Evolutionary conservation across 2,329 filamentous ascomycete genomes (phyloP), one percentile per base, ranked within the genome.

Genomic region (Trichoderma lentiforme): DNA sequence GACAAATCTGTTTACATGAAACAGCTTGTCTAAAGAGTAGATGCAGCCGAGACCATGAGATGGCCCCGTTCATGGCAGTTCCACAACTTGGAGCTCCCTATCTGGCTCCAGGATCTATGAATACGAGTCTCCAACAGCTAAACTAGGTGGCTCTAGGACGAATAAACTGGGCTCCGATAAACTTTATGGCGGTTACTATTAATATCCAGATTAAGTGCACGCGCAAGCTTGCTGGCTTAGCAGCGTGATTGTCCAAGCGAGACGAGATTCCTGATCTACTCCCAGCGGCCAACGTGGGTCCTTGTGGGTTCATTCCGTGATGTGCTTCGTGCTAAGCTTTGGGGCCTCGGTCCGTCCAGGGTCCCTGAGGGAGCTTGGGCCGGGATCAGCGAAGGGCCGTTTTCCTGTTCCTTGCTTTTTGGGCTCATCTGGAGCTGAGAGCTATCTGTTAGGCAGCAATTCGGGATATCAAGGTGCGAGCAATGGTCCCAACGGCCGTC

Each of bases 321-420:
- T 68, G 56, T 43, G 24, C 66, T 70, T 60, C 4, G 43, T 53
- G 57, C 67, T 70, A 70, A 70, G 57, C 67, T 70, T 70, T 70
- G 39, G 39, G 39, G n/a, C 56, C 32, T 53, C 39, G 57, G 57
- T 61, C 66, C 57, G 66, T 53, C 26, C 15, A 51, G 66, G 56
- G 24, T 28, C 36, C 56, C 56, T 70, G 57, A 51, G 21, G 66
- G 18, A 70, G 66, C 57, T 70, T 51, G 28, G 57, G 47, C 65
- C 24, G 39, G 67, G 56, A 21, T 51, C 39, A 51, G 18, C 57
- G 11, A 21, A 21, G 34, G 11, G 7, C 24, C 18, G 18, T 28
- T 61, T 26, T 18, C 21, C 47, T 26, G 30, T 60, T 60, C 18
- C 57, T 60, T 60, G 30, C 26, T n/a, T 39, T 61, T 61, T 9